Conservation (phyloP, 345 rosid species). For the Abelmoschus esculentus region DNA sequence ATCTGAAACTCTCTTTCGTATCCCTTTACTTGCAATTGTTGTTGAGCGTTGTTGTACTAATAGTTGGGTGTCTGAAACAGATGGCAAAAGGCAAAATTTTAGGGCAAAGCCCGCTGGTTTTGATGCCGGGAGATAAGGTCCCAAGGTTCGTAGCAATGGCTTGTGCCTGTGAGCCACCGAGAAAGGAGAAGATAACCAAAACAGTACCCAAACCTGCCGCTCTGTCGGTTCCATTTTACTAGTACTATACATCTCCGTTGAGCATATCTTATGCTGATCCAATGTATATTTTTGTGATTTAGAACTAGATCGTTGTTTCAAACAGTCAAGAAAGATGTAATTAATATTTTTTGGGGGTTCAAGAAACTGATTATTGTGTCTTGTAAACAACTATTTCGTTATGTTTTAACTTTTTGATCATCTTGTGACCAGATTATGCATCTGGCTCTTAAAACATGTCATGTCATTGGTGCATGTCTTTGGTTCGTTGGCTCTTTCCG, state of each 20-base stretch:
- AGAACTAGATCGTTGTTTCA: too few relatives aligned
- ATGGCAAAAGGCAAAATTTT: slow-evolving; percentile 4
- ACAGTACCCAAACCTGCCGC: slow-evolving; percentile 11
- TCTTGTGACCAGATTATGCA: too few relatives aligned
- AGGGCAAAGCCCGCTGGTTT: slow-evolving; percentile 19
- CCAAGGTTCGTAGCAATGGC: slow-evolving; percentile 40
- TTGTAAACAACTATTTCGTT: too few relatives aligned
- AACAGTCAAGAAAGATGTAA: too few relatives aligned
- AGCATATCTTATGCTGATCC: too few relatives aligned
- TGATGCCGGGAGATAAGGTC: slow-evolving; percentile 42
- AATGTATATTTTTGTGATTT: too few relatives aligned
- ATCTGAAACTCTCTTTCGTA: not conserved
- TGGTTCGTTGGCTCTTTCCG: too few relatives aligned
- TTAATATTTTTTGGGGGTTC: too few relatives aligned
- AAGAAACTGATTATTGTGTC: too few relatives aligned
- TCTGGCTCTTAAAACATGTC: too few relatives aligned
- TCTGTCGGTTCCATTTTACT: not conserved
- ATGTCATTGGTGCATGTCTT: too few relatives aligned
- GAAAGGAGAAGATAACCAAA: not conserved
- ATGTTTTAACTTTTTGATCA: too few relatives aligned
- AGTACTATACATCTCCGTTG: not conserved
- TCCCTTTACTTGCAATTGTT: not conserved
- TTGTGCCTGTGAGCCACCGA: slow-evolving; percentile 26
- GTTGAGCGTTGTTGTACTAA: not conserved
- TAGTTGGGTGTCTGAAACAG: slow-evolving; percentile 5